Conservation (phyloP, 345 rosid species). For the Balakata baccata region DNA sequence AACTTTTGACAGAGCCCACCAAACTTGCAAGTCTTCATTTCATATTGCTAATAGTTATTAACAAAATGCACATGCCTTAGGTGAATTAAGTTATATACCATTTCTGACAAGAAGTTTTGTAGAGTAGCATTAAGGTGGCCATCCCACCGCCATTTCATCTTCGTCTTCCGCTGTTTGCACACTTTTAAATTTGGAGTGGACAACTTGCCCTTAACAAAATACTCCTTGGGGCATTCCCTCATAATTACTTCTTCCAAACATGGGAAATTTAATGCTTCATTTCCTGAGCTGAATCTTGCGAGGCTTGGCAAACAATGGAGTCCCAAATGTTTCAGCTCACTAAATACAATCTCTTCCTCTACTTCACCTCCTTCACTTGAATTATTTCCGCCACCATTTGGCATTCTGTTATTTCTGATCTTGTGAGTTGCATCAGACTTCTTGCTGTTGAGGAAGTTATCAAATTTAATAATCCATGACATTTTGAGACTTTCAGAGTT, state of each 20-base stretch:
- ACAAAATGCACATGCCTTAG: not conserved
- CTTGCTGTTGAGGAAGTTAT: not conserved
- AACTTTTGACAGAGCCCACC: not conserved
- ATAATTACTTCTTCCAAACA: no score
- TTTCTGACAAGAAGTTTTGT: not conserved
- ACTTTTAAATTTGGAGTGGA: not conserved
- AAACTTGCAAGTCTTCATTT: not conserved
- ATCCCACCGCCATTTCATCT: not conserved
- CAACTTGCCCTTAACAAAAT: not conserved
- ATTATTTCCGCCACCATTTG: not conserved
- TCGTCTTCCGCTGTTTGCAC: not conserved
- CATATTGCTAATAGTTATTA: not conserved
- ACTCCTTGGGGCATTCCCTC: not conserved
- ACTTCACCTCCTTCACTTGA: not conserved
- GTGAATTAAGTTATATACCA: not conserved
- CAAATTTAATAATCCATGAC: not conserved
- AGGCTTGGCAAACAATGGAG: not conserved
- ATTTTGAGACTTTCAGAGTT: no score
- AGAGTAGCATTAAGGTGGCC: not conserved
- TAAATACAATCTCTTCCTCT: not conserved
- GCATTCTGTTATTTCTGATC: not conserved
- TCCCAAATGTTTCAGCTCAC: not conserved
- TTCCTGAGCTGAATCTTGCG: not conserved
- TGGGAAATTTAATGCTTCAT: not conserved
- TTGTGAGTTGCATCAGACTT: not conserved